Base-by-base conservation (phyloP, 345 rosid genomes). In the Gossypium bickii region DNA sequence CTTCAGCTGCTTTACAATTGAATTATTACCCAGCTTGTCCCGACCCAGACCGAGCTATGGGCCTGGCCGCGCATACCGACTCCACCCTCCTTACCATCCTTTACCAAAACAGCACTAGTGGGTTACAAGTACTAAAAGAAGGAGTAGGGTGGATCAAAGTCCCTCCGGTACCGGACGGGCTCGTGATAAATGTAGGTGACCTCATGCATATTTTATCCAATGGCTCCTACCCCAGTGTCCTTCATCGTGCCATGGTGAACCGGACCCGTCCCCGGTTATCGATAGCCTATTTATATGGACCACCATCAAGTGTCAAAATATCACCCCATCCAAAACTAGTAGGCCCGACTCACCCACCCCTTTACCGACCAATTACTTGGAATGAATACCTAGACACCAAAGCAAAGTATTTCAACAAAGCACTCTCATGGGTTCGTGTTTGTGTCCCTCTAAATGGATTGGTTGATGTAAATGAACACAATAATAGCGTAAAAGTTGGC, bases 11-110 rank as follows among this genome's bases (percentile, higher is more conserved):
- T 5, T 43, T 91, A 17, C 97, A 92, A 60, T 55, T 94, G 76
- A 94, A 93, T 67, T 76, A 84, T 77, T 95, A 95, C 80, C 99
- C 99, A 45, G 78, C 86, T 67, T 95, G 98, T 66, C 99, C 97
- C 8, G 94, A 95, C 58, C 98, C 97, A 2, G 96, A 89, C 67
- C 82, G 81, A 57, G 94, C 99, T 47, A 93, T 95, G 99, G 99
- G 99, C 76, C 89, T 95, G 0, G 89, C 96, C 2, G 88, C 94
- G 0, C 99, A 93, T 82, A 93, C 99, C 0, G 98, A 95, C 82
- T 93, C 98, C 0, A 87, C 96, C 24, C 85, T 93, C 18, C 73
- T 95, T 76, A 95, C 97, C 61, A 86, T 93, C 73, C 87, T 95
- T 11, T 77, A 86, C 85, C 99, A 95, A 38, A 89, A 83, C 86